Base-by-base conservation (phyloP, 768 basidiomycete genomes). In the Auricularia sp. region DNA sequence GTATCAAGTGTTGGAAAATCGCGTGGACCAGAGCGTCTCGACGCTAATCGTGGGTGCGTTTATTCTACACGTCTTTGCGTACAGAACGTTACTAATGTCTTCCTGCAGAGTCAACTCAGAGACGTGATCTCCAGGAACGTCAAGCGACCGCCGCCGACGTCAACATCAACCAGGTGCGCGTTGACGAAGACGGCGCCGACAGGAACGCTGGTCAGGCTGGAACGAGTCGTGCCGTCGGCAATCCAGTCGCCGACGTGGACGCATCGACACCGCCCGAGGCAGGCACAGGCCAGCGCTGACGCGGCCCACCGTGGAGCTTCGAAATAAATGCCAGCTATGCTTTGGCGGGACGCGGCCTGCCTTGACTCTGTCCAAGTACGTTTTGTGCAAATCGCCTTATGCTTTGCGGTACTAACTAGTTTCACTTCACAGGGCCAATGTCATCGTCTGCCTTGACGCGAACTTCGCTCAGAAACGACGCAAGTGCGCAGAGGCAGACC, bases 381-480 rank as follows among this genome's bases (percentile, higher is more conserved):
- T 51, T 8, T 51, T 51, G 47, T 18, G 47, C 21, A 18, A 51
- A 39, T 13, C 7, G 37, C 6, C 37, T 13, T 39, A 6, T 39
- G 37, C 37, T 7, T 13, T 7, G 6, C 13, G 47, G 47, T 8
- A 5, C 47, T 51, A 16, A 51, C 8, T 16, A 16, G 8, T 44
- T 44, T 8, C 47, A 51, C 44, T 35, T 33, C 36, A 5, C 58
- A 59, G 61, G 34, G 61, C 47, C 3, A 2, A 65, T 62, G 61
- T 62, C 1, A 37, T 65, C n/a, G 37, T 65, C 11, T 61, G 61
- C 3, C 61, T 62, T 2, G 65, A 65, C 21, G 65, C 37, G 2
- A 51, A 54, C 29, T 65, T 65, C 34, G 37, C 42, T 16, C 65
- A 65, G 36, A 56, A 58, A 16, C 42, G 65, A 2, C 59, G 61